phyloP scores from a whole-genome alignment of 2,329 filamentous ascomycete genomes.

The Mariannaea elegans region DNA sequence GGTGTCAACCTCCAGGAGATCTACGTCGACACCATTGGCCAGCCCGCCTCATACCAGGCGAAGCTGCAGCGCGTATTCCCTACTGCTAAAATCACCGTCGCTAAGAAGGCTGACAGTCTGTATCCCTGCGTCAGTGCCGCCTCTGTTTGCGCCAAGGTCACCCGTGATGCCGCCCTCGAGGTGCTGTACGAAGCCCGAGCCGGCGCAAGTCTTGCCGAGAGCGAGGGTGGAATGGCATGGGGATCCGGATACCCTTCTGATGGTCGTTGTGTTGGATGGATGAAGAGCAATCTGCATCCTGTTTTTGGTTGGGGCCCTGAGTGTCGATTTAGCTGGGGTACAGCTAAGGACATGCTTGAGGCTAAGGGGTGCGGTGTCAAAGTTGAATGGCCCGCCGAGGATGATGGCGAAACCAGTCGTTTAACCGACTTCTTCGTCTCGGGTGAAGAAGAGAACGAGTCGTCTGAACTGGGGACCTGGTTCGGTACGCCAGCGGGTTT shows the following conservation, averaged over 20 bases:
- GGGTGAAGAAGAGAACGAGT: conserved; percentile 52
- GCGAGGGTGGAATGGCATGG: conserved; percentile 66
- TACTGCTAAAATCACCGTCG: conserved; percentile 76
- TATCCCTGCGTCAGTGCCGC: conserved; percentile 95
- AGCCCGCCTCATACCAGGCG: conserved; percentile 82
- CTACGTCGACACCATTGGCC: conserved; percentile 94
- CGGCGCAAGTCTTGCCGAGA: conserved; percentile 41
- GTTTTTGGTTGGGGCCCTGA: conserved; percentile 95
- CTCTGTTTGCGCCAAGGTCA: conserved; percentile 95
- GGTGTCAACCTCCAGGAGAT: conserved; percentile 89
- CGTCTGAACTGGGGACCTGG: conserved; percentile 79
- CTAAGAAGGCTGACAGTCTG: conserved; percentile 91
- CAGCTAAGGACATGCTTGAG: conserved; percentile 92
- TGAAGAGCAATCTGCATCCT: conserved; percentile 87
- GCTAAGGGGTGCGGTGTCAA: conserved; percentile 71
- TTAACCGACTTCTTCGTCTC: conserved; percentile 79
- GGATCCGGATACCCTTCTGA: conserved; percentile 96
- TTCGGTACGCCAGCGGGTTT: conserved; percentile 78
- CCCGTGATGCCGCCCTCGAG: conserved; percentile 88
- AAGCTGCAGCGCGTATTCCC: conserved; percentile 88
- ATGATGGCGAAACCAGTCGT: conserved; percentile 73
- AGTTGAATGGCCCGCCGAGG: conserved; percentile 85
- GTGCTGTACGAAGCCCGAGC: conserved; percentile 68
- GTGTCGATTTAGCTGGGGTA: conserved; percentile 95
- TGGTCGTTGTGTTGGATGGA: conserved; percentile 79